Base-by-base conservation (phyloP, 2,329 filamentous ascomycete species). In the Botrytis sinoallii region DNA sequence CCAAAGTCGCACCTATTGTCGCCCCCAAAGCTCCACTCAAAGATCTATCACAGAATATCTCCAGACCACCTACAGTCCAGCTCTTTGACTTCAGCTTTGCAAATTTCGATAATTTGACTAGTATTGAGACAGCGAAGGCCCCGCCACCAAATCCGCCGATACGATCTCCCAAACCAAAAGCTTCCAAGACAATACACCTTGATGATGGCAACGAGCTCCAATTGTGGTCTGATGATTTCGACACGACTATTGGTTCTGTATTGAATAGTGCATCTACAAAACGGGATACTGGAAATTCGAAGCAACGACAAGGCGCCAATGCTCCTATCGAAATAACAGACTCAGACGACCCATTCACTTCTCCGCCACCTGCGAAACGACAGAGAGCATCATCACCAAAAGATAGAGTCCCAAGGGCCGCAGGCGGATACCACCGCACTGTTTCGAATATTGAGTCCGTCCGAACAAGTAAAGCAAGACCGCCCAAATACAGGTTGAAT, bases 381-480 rank as follows among this genome's bases (percentile, higher is more conserved):
- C 44, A 29, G 32, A 72, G 46, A 48, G 38, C 20, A 38, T 71
- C 70, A 20, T 55, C 71, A 3, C 63, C 35, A 18, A 71, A 32
- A 12, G 22, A 61, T 18, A 71, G 59, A 32, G 55, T 38, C 3
- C 55, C 70, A 3, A 77, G 75, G 44, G 57, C 65, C 4, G 61
- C 71, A 57, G 66, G n/a, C 18, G 75, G 75, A 32, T 77, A 70
- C 46, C 78, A 75, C 40, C 74, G 77, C 42, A 73, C 77, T 14
- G 71, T 80, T 35, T 81, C 82, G 6, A 82, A 84, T 74, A 80
- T 81, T 20, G 79, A 83, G 65, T 81, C 83, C 32, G 80, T 82
- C 40, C 81, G 82, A 57, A 20, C 65, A 18, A 69, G 38, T n/a
- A 46, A 38, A 40, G 18, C 46, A 61, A 72, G 68, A 35, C 32